Percentiles rank a stretch among this genome's conserved stretches.
Conservation (phyloP, 1,284 basidiomycete species). For the Trametes sp. region DNA sequence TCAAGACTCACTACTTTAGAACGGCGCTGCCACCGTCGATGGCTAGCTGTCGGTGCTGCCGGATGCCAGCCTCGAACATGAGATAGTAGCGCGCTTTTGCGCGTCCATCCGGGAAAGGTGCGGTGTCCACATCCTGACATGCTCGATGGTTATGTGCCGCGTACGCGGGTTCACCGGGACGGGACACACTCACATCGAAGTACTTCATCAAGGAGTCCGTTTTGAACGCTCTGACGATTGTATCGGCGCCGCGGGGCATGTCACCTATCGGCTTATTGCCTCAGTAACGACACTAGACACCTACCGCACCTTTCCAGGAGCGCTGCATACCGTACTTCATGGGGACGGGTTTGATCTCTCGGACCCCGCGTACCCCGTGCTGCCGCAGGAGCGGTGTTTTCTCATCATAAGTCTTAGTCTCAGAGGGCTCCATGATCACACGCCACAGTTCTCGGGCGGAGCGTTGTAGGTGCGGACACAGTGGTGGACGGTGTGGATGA, state of each 20-base stretch:
- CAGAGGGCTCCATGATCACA: background rate
- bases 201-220: slow-evolving; percentile 22
- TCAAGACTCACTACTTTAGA: slow-evolving; percentile 22
- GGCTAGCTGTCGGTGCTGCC: slow-evolving; percentile 14
- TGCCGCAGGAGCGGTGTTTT: background rate
- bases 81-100: slow-evolving; percentile 4
- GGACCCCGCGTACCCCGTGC: background rate
- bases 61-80: slow-evolving; percentile 13
- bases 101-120: slow-evolving; percentile 12
- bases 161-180: background rate
- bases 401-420: background rate
- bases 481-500: background rate
- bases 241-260: slow-evolving; percentile 7
- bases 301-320: too few relatives aligned
- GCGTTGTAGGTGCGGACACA: background rate
- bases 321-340: slow-evolving; percentile 25
- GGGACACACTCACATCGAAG: slow-evolving; percentile 10
- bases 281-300: background rate
- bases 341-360: background rate
- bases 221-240: slow-evolving; percentile 14
- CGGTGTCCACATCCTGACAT: slow-evolving; percentile 17
- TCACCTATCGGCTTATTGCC: slow-evolving; percentile 2
- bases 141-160: too few relatives aligned
- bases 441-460: background rate
- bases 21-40: slow-evolving; percentile 12